These are phyloP conservation scores for Microsporum canis DNA, from an alignment of 2,329 filamentous ascomycete species.

Conservation along the genomic window DNA sequence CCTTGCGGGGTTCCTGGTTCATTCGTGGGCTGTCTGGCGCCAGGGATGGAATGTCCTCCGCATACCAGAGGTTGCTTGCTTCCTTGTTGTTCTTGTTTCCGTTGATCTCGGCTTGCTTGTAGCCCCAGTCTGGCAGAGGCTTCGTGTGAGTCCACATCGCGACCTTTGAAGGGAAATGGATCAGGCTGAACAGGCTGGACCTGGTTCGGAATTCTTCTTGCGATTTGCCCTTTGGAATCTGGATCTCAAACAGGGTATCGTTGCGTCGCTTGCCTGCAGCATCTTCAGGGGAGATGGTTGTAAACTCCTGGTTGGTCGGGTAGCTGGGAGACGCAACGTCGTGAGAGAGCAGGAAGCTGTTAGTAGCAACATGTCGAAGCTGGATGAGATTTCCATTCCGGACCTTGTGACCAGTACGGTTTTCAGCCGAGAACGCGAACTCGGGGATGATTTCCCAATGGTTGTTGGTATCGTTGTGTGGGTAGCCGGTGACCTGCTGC, in stretches of 20 bases:
- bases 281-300: constrained; percentile 61
- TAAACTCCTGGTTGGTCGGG: constrained; percentile 98
- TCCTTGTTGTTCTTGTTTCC: constrained; percentile 92
- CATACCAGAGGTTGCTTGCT: constrained; percentile 86
- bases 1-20: constrained; percentile 61
- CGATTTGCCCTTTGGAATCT: constrained; percentile 73
- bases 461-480: constrained; percentile 98
- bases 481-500: constrained; percentile 96
- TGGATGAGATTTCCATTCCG: constrained; percentile 77
- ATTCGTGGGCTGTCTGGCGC: constrained; percentile 60
- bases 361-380: constrained; percentile 73
- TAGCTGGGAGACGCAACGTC: constrained; percentile 94
- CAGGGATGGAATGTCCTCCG: constrained; percentile 80
- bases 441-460: constrained; percentile 85
- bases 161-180: constrained; percentile 89
- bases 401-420: constrained; percentile 52
- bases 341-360: constrained; percentile 79
- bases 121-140: constrained; percentile 92
- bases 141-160: constrained; percentile 98
- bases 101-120: constrained; percentile 97
- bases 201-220: constrained; percentile 80
- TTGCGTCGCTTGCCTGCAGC: constrained; percentile 64
- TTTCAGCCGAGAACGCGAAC: constrained; percentile 41
- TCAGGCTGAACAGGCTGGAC: constrained; percentile 86
- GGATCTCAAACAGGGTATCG: constrained; percentile 86